Base-by-base conservation (phyloP, 2,329 filamentous ascomycete species). In the Peltaster fructicola region DNA sequence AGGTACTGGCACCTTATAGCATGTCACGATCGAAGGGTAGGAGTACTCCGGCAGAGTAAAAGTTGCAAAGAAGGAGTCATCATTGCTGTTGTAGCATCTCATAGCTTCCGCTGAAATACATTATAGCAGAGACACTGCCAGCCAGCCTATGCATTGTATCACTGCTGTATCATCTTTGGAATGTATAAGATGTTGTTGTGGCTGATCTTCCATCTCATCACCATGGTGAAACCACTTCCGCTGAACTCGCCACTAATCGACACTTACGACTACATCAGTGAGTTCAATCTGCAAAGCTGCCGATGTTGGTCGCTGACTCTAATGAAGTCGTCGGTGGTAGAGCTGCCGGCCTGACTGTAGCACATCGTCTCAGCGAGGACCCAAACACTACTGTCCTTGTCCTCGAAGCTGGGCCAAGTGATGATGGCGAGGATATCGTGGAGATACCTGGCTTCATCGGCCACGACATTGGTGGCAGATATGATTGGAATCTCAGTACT, bases 1-100 rank as follows among this genome's bases (percentile, higher is more conserved):
- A 84, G 53, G 88, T 92, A 36, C 52, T 95, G 44, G 56, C 56
- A 26, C 58, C 58, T 16, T 62, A 61, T 38, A 59, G 56, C 37
- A 59, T 61, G 56, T 52, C 53, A 6, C 39, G 47, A 10, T 53
- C 47, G 14, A 48, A 47, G 27, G 57, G 56, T 20, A 30, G 35
- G 14, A 34, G 29, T 8, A 44, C 43, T 20, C 43, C 44, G 18
- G 33, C 37, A 9, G 28, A 24, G 16, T 15, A n/a, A n/a, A n/a
- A 15, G 12, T 6, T 14, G 7, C 13, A 12, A 12, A 12, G 9
- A 7, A 12, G 7, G 20, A 9, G 7, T 8, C 8, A 12, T 22
- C 8, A 9, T 7, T 9, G 7, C 8, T 8, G 7, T 7, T 8
- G 20, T 8, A 22, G 7, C 8, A 8, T 12, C 7, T 12, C 7